Base-by-base conservation (phyloP, 768 basidiomycete species). In the Kwoniella bestiolae region DNA sequence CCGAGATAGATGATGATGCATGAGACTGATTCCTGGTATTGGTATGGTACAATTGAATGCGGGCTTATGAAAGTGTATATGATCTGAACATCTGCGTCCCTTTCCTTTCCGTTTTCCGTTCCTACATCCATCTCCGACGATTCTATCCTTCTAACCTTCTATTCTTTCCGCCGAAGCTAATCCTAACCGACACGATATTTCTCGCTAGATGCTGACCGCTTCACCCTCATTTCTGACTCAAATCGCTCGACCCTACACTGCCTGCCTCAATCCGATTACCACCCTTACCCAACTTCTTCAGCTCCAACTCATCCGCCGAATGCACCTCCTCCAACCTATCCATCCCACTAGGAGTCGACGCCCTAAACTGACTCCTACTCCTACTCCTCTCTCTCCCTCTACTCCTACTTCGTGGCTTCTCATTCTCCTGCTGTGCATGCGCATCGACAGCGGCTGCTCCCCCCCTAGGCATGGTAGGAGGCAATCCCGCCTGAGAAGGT, bases 401-500 rank as follows among this genome's bases (percentile, higher is more conserved):
- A 34, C 31, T 44, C 23, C 18, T 51, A 34, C 26, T 61, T 61
- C 50, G 35, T 41, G 47, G 60, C 49, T 50, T 55, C 23, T 47
- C 57, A 2, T 26, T 45, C 31, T 59, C 38, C 18, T 46, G 45
- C 14, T 59, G 21, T 6, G 44, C 41, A 46, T 45, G 29, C 1
- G 57, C 31, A 29, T 55, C 52, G 8, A 25, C 41, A 3, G 31
- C 62, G 6, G 62, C 62, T 14, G 53, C 52, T 25, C 62, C 62
- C 9, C 62, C 62, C 47, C 62, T 28, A 12, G 62, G 62, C 62
- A 63, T 63, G 18, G 53, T 63, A 5, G 62, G 62, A 6, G 62
- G 62, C 28, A 41, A 28, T 26, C 8, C 50, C 26, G 50, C 60
- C 52, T 55, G 52, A n/a, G 23, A 23, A 18, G 52, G 52, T 55